Percentiles rank a stretch among this genome's conserved stretches.
phyloP scores from a whole-genome alignment of 805 yeast genomes.

The Ogataea angusta region DNA sequence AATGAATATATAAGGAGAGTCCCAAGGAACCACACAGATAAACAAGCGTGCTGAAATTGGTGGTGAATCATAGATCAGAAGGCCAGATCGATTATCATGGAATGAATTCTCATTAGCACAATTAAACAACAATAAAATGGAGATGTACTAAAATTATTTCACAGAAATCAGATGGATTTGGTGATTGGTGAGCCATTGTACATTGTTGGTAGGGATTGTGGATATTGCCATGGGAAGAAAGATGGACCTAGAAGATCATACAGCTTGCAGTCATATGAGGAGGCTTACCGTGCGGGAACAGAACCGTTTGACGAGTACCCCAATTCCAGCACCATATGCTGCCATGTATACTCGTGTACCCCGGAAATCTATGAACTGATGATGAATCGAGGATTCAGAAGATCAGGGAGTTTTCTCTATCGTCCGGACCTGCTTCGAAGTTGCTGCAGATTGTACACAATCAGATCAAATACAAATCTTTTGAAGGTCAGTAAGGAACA shows the following conservation, averaged over 20 bases:
- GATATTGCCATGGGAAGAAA: conserved; percentile 63
- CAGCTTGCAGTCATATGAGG: conserved; percentile 35
- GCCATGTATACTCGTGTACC: conserved; percentile 26
- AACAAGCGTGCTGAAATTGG: no score
- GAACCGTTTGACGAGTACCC: conserved; percentile 19
- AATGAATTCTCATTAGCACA: no score
- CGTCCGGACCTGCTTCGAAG: conserved; percentile 64
- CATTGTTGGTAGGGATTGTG: conserved; percentile 54
- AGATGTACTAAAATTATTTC: background rate
- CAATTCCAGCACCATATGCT: conserved; percentile 26
- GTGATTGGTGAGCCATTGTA: conserved; percentile 22
- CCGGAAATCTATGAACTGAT: conserved; percentile 56
- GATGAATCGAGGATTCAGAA: conserved; percentile 71
- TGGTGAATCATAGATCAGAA: no score
- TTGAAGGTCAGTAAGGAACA: conserved; percentile 62
- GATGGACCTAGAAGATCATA: conserved; percentile 30
- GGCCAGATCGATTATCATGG: no score
- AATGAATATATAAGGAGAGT: no score
- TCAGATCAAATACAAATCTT: conserved; percentile 51
- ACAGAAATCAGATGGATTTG: conserved; percentile 12
- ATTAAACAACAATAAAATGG: no score
- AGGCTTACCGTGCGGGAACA: conserved; percentile 2
- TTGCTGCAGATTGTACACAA: conserved; percentile 80
- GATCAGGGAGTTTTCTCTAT: conserved; percentile 64
- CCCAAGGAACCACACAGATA: no score